Evolutionary conservation across 257 asterid species (phyloP), one percentile per base, ranked within the genome.

Genomic region (Vinca minor): DNA sequence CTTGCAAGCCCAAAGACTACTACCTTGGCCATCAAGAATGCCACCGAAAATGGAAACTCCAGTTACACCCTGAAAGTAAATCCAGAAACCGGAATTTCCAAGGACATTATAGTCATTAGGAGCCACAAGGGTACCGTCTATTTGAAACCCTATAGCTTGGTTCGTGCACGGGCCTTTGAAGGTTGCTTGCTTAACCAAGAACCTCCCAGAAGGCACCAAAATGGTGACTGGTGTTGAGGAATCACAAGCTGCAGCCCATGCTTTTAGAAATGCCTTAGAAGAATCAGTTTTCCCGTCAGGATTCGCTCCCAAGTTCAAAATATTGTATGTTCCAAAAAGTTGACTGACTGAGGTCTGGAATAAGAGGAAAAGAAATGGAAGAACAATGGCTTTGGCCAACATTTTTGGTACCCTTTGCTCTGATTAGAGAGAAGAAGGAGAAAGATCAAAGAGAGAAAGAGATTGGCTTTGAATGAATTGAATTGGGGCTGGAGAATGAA

Each of bases 1-100:
- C 70, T 85, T 85, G 70, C 88, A 85, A 38, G 81, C 80, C 92
- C 92, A 85, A 69, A 85, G 65, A 62, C 54, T 31, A 15, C 71
- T 38, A 14, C 92, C 88, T 53, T 34, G 86, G 13, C 72, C 88
- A 38, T 82, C 83, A 23, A 82, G 83, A 5, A 56, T 68, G 10
- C 92, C 92, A 4, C 88, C 92, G 11, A 9, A 52, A 35, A 82
- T 74, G 0, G 81, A 62, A 12, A 85, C 68, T 8, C 88, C 82
- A 13, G 71, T 72, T 21, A 69, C 82, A 8, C 73, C 14, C 23
- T 85, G 74, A 14, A 85, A 85, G 8, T 67, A 65, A 47, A 85
- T 55, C 92, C 88, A 85, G 9, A 69, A 50, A 1, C 57, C 65
- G 9, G 50, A 59, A 13, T 68, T 56, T 1, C 82, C 78, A 3